These are phyloP conservation scores for Calocybe indica DNA, from an alignment of 768 basidiomycete genomes.

Conservation along the genomic window DNA sequence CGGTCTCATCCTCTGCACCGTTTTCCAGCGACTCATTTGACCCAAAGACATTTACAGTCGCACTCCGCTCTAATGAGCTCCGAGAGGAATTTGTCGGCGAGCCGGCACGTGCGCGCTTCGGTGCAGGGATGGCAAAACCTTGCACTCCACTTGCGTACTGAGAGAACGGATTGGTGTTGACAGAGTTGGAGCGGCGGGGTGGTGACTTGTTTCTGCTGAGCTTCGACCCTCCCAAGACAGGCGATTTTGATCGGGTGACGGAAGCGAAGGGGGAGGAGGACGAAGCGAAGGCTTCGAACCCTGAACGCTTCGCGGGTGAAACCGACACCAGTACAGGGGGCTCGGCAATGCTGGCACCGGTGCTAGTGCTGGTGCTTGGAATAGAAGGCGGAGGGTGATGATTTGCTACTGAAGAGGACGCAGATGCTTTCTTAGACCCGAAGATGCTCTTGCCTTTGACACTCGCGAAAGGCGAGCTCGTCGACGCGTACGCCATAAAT, in stretches of 20 bases:
- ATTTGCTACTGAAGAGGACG: constrained; percentile 19
- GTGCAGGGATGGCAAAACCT: constrained; percentile 42
- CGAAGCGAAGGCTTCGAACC: constrained; percentile 27
- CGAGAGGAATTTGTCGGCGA: constrained; percentile 40
- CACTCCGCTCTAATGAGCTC: constrained; percentile 38
- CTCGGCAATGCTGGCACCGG: constrained; percentile 4
- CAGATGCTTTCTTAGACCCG: constrained; percentile 29
- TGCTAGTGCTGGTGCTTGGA: constrained; percentile 1
- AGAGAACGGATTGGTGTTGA: constrained; percentile 49
- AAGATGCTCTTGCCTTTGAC: constrained; percentile 66
- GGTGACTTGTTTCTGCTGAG: constrained; percentile 52
- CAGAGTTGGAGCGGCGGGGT: constrained; percentile 34
- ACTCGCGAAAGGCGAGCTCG: constrained; percentile 66
- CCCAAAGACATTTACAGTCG: constrained; percentile 17
- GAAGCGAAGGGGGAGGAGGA: constrained; percentile 24
- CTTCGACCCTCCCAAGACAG: constrained; percentile 37
- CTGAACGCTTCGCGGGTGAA: constrained; percentile 24
- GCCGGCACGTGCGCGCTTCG: constrained; percentile 50
- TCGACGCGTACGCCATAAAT: constrained; percentile 77
- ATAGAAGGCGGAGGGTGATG: constrained; percentile 6
- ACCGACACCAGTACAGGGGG: constrained; percentile 14
- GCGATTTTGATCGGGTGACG: constrained; percentile 45
- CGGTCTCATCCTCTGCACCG: constrained; percentile 42
- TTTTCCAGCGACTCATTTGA: constrained; percentile 26
- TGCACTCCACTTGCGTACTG: constrained; percentile 51